Conservation (phyloP, 169 alveolate species). For the Plasmodium inui region DNA sequence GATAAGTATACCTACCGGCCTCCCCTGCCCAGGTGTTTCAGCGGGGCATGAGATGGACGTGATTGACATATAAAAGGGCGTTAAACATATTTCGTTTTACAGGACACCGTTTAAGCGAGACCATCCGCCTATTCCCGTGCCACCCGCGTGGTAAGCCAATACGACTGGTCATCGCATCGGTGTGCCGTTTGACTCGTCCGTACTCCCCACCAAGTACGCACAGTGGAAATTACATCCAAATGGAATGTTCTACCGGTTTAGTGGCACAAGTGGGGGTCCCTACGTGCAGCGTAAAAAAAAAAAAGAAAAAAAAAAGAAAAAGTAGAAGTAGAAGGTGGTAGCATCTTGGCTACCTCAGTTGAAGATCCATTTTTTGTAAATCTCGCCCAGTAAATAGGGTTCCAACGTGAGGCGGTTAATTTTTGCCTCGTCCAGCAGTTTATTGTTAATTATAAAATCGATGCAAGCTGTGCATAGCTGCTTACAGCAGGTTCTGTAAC, state of each 20-base stretch:
- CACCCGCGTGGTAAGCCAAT: too few species aligned
- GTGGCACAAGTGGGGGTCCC: neutral
- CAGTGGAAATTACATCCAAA: neutral
- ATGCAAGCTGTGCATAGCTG: slow-evolving; percentile 48
- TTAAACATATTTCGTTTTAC: neutral
- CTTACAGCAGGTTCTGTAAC: slow-evolving; percentile 16
- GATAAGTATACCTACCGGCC: slow-evolving; percentile 35
- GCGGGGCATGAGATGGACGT: neutral
- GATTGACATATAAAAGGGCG: neutral
- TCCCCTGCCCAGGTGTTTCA: slow-evolving; percentile 47
- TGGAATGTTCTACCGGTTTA: neutral
- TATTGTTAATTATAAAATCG: slow-evolving; percentile 39
- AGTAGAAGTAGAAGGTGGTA: too few species aligned
- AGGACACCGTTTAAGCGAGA: neutral
- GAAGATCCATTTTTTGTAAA: slow-evolving; percentile 21
- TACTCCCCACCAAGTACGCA: too few species aligned
- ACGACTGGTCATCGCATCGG: too few species aligned
- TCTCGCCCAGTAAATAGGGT: slow-evolving; percentile 44
- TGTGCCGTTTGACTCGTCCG: too few species aligned
- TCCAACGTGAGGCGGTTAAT: slow-evolving; percentile 17
- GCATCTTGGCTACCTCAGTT: neutral
- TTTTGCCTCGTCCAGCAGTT: slow-evolving; percentile 18
- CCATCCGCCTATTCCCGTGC: neutral
- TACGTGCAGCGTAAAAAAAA: neutral
- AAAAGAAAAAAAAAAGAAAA: neutral